Evolutionary conservation across 805 yeast species (phyloP).

Genomic region (Kodamaea neixiangensis): DNA sequence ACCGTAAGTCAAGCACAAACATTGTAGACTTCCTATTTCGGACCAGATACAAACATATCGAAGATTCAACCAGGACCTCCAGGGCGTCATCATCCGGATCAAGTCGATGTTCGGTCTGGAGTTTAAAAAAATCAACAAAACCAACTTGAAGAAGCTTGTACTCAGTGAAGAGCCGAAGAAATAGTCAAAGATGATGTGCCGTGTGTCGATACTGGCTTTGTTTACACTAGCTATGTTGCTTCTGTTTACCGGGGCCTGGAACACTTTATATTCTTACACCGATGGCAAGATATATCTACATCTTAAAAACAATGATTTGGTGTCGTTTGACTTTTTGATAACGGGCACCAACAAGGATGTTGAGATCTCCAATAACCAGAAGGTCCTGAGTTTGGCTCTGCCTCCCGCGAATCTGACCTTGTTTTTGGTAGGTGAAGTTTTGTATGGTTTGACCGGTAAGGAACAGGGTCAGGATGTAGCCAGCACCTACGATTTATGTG

Average conservation of each 20-base stretch:
- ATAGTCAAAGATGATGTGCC: not conserved
- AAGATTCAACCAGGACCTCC: conserved; percentile 2
- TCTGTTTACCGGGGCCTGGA: conserved; percentile 21
- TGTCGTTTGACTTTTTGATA: conserved; percentile 36
- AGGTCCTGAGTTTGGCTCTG: conserved; percentile 21
- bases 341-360: conserved; percentile 25
- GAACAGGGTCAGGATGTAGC: not conserved
- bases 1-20: not conserved
- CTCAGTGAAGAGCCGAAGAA: not conserved
- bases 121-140: not conserved
- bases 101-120: not conserved
- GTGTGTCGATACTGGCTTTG: not conserved
- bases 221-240: not conserved
- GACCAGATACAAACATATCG: conserved; percentile 12
- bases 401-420: conserved; percentile 38
- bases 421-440: conserved; percentile 26
- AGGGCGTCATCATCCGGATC: not conserved
- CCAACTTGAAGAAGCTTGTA: not conserved
- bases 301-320: conserved; percentile 37
- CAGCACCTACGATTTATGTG: conserved; percentile 23
- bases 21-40: conserved; percentile 10
- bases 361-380: conserved; percentile 25
- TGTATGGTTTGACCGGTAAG: conserved; percentile 31
- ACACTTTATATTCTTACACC: conserved; percentile 36
- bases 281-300: conserved; percentile 37